A percentile compares a stretch with the other conserved stretches of the same genome.
phyloP scores from a whole-genome alignment of 257 asterid species.

The Scutellaria baicalensis region DNA sequence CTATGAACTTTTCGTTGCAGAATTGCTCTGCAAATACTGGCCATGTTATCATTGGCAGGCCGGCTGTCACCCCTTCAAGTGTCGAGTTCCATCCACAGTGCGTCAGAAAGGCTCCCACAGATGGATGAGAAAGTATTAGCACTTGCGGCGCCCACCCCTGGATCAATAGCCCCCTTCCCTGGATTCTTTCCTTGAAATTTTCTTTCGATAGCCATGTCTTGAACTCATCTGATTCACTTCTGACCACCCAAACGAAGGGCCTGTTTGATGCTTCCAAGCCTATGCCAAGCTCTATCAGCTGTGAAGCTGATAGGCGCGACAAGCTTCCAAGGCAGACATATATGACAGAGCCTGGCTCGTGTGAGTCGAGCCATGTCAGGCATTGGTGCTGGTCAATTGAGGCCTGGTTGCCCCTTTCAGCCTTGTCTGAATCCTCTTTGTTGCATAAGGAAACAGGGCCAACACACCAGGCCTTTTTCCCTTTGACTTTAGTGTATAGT shows the following conservation, averaged over 20 bases:
- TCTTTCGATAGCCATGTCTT: constrained; percentile 35
- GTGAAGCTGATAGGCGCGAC: constrained; percentile 19
- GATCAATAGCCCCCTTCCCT: constrained; percentile 16
- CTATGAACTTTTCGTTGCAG: constrained; percentile 44
- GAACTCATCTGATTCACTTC: constrained; percentile 1
- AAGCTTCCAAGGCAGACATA: constrained; percentile 54
- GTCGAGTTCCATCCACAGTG: constrained; percentile 74
- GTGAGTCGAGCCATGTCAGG: constrained; percentile 25
- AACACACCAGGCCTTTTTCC: constrained; percentile 13
- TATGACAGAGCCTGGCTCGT: constrained; percentile 23
- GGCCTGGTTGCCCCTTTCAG: constrained; percentile 21
- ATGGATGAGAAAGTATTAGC: constrained; percentile 18
- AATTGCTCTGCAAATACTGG: constrained; percentile 57
- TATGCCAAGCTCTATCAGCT: constrained; percentile 19
- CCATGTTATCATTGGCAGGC: constrained; percentile 56
- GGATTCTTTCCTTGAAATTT: constrained; percentile 29
- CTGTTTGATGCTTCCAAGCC: constrained; percentile 19
- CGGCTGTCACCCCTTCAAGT: constrained; percentile 43
- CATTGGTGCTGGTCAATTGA: constrained; percentile 15
- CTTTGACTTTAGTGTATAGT: neutral
- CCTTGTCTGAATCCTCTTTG: constrained; percentile 11
- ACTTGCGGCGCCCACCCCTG: constrained; percentile 31
- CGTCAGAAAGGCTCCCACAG: constrained; percentile 26
- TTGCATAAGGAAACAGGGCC: constrained; percentile 22
- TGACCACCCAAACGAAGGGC: constrained; percentile 22